Conservation (phyloP, 495 filamentous ascomycete species). For the Penicillium lagena region DNA sequence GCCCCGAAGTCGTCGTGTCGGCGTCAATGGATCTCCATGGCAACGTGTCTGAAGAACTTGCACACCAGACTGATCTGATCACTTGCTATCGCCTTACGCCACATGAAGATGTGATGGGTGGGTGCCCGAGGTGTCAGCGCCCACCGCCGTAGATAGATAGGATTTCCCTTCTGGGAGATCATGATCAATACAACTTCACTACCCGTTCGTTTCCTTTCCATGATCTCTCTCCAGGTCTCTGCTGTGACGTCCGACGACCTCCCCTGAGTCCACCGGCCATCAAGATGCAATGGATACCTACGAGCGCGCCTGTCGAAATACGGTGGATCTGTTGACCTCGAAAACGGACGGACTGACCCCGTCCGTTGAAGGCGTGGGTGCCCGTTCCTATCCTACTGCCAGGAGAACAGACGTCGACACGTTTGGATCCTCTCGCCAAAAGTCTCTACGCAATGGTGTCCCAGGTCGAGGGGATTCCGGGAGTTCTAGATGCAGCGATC, state of each 20-base stretch:
- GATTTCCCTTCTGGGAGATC: too few species aligned
- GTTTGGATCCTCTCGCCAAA: conserved; percentile 48
- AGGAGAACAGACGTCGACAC: conserved; percentile 52
- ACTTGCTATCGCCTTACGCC: conserved; percentile 53
- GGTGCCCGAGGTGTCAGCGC: too few species aligned
- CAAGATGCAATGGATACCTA: conserved; percentile 50
- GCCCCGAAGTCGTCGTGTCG: conserved; percentile 43
- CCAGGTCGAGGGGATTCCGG: conserved; percentile 29
- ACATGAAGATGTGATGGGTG: conserved; percentile 43
- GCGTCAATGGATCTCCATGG: conserved; percentile 54
- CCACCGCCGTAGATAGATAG: too few species aligned
- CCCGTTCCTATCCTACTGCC: conserved; percentile 48
- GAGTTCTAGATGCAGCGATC: conserved; percentile 48
- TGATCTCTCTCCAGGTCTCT: too few species aligned
- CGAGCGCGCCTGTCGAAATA: conserved; percentile 47
- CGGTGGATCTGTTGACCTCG: conserved; percentile 32
- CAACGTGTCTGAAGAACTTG: conserved; percentile 46
- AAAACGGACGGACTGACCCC: background rate
- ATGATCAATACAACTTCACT: too few species aligned
- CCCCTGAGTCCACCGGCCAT: too few species aligned
- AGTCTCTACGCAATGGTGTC: conserved; percentile 46
- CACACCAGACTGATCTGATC: conserved; percentile 45
- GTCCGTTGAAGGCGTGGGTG: conserved; percentile 51
- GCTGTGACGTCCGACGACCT: too few species aligned
- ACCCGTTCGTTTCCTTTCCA: too few species aligned